Base-by-base conservation (phyloP, 192 early-diverging fungal species). In the Gigaspora rosea region DNA sequence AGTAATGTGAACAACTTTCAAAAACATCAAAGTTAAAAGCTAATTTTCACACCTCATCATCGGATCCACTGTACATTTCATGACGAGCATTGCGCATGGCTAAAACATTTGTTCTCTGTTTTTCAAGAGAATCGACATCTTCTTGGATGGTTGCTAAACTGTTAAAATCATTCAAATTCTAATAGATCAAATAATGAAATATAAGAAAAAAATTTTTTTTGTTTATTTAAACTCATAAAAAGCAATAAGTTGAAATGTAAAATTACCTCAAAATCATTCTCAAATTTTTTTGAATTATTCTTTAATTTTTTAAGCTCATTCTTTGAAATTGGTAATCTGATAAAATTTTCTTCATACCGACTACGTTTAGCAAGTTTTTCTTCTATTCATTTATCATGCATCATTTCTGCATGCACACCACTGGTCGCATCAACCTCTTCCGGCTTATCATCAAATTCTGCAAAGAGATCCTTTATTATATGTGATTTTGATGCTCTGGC, bases 301-400 rank as follows among this genome's bases (percentile, higher is more conserved):
- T 88, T 85, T 70, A 93, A 49, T 58, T 86, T 84, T 75, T 88
- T 86, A 85, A 91, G 87, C 58, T 97, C 94, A 80, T 94, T 92
- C 68, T 89, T 88, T 56, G 86, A 89, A 63, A 94, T 59, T 56
- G 83, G 82, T 57, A 95, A 80, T 65, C 96, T 88, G 47, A 90
- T 88, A 82, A 95, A 95, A 83, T 96, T 95, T 22, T 94, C 92
- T 80, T 97, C 96, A 79, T 92, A 96, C 22, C 85, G 76, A 64
- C 87, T 82, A 48, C 90, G 86, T 76, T 96, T 92, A 11, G 83
- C 83, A 16, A 88, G 84, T 68, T 87, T 72, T 46, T 82, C 78
- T 79, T 93, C 89, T 65, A 90, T 80, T 76, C 83, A 77, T 22
- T 81, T 85, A 48, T 83, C 83, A 61, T 88, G 85, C 11, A 85